Evolutionary conservation across 495 filamentous ascomycete species (phyloP).

Genomic region (Penicillium roqueforti): DNA sequence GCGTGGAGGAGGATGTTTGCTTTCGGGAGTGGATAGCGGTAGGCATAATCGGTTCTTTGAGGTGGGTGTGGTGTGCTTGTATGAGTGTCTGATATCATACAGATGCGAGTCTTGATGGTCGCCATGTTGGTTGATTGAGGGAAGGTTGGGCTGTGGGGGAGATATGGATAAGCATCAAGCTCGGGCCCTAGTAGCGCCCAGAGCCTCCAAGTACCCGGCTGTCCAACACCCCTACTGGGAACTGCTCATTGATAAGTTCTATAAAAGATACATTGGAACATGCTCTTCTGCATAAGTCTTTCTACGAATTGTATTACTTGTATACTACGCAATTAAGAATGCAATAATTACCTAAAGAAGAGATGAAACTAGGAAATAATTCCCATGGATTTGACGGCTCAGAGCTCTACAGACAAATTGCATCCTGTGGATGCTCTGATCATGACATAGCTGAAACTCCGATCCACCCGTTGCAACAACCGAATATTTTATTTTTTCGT

Average conservation of each 20-base stretch:
- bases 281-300: not conserved
- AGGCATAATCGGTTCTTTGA: constrained; percentile 27
- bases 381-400: constrained; percentile 41
- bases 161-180: not conserved
- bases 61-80: constrained; percentile 32
- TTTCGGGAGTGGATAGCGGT: constrained; percentile 47
- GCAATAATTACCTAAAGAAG: constrained; percentile 12
- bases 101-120: constrained; percentile 46
- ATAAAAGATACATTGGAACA: not conserved
- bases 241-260: not conserved
- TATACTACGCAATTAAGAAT: not conserved
- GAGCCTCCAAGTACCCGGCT: not conserved
- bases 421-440: constrained; percentile 42
- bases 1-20: constrained; percentile 68
- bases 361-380: constrained; percentile 33
- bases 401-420: constrained; percentile 43
- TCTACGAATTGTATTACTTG: not conserved
- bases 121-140: constrained; percentile 13
- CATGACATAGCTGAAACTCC: constrained; percentile 48
- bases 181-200: no score
- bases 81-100: constrained; percentile 64
- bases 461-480: constrained; percentile 41
- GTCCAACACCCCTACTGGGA: no score
- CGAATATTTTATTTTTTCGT: constrained; percentile 37
- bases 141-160: not conserved